Conservation (phyloP, 768 basidiomycete species). For the Chiua virens region DNA sequence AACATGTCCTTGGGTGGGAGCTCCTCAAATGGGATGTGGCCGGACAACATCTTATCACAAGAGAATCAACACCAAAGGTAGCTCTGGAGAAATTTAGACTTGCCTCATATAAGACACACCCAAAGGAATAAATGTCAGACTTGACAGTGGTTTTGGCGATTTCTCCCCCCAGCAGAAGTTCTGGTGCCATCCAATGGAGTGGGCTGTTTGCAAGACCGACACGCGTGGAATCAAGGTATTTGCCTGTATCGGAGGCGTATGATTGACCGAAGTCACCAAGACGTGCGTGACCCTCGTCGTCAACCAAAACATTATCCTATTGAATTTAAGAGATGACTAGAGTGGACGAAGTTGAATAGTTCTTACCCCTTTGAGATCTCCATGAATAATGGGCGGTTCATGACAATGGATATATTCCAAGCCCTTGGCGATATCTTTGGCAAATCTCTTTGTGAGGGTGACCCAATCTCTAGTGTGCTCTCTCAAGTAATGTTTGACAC, state of each 20-base stretch:
- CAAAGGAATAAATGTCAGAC: conserved; percentile 29
- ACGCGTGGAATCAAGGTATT: conserved; percentile 22
- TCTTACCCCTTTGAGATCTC: conserved; percentile 41
- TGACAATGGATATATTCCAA: conserved; percentile 24
- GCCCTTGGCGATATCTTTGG: conserved; percentile 18
- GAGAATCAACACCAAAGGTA: not conserved
- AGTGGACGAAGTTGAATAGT: not conserved
- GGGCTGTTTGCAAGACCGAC: conserved; percentile 15
- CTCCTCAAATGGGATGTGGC: conserved; percentile 13
- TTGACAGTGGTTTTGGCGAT: conserved; percentile 5
- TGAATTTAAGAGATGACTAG: not conserved
- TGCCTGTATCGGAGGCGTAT: conserved; percentile 20
- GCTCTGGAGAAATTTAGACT: not conserved
- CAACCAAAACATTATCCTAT: conserved; percentile 27
- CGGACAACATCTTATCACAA: conserved; percentile 17
- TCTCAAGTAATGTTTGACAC: conserved; percentile 10
- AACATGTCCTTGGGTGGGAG: not conserved
- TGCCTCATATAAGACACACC: conserved; percentile 33
- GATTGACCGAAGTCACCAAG: conserved; percentile 32
- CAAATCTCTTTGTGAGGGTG: conserved; percentile 7
- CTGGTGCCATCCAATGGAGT: conserved; percentile 29
- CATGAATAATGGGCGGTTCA: conserved; percentile 36
- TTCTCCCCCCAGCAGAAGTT: conserved; percentile 12
- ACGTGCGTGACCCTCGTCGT: conserved; percentile 10
- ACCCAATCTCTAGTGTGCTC: not conserved